A percentile compares a stretch with the other conserved stretches of the same genome.
phyloP scores from a whole-genome alignment of 2,329 filamentous ascomycete species.

The Intubia oerlemansii region DNA sequence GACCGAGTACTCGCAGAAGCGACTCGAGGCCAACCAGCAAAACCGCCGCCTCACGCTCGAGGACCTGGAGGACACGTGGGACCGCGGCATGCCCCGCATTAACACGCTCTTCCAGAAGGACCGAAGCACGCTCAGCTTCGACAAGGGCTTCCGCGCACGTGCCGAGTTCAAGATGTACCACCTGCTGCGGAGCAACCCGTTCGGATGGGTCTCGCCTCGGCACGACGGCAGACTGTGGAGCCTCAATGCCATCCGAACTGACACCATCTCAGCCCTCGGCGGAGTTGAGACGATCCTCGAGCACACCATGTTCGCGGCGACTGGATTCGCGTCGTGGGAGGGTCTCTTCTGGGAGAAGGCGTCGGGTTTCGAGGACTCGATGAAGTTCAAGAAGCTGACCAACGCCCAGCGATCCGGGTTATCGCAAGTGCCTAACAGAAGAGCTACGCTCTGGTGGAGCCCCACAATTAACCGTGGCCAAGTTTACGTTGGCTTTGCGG shows the following conservation, averaged over 20 bases:
- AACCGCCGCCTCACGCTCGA: slow-evolving; percentile 87
- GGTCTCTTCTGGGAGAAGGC: slow-evolving; percentile 70
- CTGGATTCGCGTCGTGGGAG: slow-evolving; percentile 92
- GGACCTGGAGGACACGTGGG: slow-evolving; percentile 96
- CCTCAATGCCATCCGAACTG: slow-evolving; percentile 68
- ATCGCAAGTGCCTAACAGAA: slow-evolving; percentile 95
- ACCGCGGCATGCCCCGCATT: slow-evolving; percentile 89
- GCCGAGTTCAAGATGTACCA: slow-evolving; percentile 98
- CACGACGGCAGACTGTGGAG: slow-evolving; percentile 98
- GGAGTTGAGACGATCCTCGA: slow-evolving; percentile 97
- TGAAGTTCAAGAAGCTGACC: slow-evolving; percentile 99
- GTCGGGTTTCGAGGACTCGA: slow-evolving; percentile 32
- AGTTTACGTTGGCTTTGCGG: slow-evolving; percentile 98
- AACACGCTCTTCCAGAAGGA: slow-evolving; percentile 99
- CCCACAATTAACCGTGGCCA: slow-evolving; percentile 83
- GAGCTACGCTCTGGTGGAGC: slow-evolving; percentile 96
- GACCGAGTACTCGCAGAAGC: slow-evolving; percentile 98
- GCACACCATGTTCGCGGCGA: slow-evolving; percentile 91
- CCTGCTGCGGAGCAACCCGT: slow-evolving; percentile 96
- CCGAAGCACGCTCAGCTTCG: slow-evolving; percentile 85
- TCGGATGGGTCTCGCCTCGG: slow-evolving; percentile 97
- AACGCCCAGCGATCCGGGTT: slow-evolving; percentile 93
- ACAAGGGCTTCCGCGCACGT: slow-evolving; percentile 90
- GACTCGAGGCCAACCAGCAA: slow-evolving; percentile 89
- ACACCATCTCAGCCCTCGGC: slow-evolving; percentile 88